Conservation (phyloP, 2,329 filamentous ascomycete genomes). For the Penicillium sp. region DNA sequence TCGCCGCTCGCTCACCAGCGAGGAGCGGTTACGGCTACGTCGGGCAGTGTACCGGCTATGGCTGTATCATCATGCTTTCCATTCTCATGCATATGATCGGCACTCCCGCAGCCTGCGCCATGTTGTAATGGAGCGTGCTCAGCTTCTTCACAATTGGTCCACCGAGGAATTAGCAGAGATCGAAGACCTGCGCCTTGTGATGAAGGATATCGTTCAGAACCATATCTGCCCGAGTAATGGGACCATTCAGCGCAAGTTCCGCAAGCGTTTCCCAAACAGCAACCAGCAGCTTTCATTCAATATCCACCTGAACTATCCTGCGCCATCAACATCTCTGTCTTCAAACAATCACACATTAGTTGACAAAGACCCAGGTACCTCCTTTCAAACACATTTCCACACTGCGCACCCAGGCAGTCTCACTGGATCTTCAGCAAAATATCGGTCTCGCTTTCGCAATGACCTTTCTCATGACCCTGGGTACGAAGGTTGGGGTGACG, state of each 20-base stretch:
- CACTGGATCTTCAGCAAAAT: constrained; percentile 34
- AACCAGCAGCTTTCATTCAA: constrained; percentile 54
- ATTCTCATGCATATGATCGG: constrained; percentile 55
- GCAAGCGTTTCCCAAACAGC: constrained; percentile 56
- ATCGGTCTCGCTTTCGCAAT: constrained; percentile 50
- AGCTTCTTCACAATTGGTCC: constrained; percentile 61
- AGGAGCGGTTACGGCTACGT: constrained; percentile 55
- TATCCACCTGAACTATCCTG: constrained; percentile 55
- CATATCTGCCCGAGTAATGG: constrained; percentile 65
- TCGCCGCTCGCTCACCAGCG: constrained; percentile 53
- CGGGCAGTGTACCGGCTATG: constrained; percentile 63
- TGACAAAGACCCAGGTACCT: constrained; percentile 7
- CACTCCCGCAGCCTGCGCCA: constrained; percentile 51
- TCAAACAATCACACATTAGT: not conserved
- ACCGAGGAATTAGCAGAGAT: constrained; percentile 60
- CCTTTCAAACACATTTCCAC: constrained; percentile 25
- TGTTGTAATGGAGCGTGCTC: constrained; percentile 54
- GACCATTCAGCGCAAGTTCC: constrained; percentile 60
- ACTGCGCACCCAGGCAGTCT: constrained; percentile 22
- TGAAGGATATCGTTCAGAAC: constrained; percentile 58
- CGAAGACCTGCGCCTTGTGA: constrained; percentile 58
- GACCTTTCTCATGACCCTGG: constrained; percentile 55
- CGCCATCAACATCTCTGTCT: constrained; percentile 14
- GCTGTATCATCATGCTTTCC: constrained; percentile 62
- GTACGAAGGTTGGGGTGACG: constrained; percentile 66